phyloP scores from a whole-genome alignment of 805 yeast species.

The Yarrowia divulgata region DNA sequence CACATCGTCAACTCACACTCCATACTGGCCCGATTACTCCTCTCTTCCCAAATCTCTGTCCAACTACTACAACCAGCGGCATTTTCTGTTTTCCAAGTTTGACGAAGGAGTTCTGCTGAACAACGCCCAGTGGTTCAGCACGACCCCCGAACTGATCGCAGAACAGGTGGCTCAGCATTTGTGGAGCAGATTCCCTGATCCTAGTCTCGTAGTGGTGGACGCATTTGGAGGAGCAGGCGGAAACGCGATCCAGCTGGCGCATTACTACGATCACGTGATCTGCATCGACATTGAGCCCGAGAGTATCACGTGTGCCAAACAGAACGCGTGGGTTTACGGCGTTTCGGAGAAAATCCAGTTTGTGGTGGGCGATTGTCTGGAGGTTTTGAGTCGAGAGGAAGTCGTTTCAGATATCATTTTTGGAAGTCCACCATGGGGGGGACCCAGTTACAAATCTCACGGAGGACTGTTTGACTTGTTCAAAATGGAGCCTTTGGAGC shows the following conservation, averaged over 20 bases:
- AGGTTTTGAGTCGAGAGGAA: slow-evolving; percentile 42
- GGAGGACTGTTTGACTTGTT: slow-evolving; percentile 42
- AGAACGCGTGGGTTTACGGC: slow-evolving; percentile 71
- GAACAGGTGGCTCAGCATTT: slow-evolving; percentile 47
- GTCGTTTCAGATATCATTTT: slow-evolving; percentile 60
- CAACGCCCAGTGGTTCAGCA: slow-evolving; percentile 82
- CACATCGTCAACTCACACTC: not conserved
- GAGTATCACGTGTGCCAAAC: slow-evolving; percentile 47
- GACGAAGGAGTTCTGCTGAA: slow-evolving; percentile 76
- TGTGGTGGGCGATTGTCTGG: slow-evolving; percentile 59
- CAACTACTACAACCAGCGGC: slow-evolving; percentile 54
- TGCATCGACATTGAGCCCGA: slow-evolving; percentile 46
- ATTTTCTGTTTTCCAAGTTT: slow-evolving; percentile 63
- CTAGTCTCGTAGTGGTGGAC: slow-evolving; percentile 57
- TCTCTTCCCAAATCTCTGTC: not conserved
- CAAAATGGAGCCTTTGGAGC: slow-evolving; percentile 30
- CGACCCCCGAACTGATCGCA: slow-evolving; percentile 85
- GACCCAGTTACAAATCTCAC: slow-evolving; percentile 59
- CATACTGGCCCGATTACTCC: slow-evolving; percentile 35
- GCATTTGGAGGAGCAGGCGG: slow-evolving; percentile 91
- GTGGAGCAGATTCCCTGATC: slow-evolving; percentile 42
- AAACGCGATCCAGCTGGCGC: slow-evolving; percentile 75
- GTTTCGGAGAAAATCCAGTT: slow-evolving; percentile 60
- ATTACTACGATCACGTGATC: slow-evolving; percentile 49
- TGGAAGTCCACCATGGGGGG: slow-evolving; percentile 92